A percentile compares a stretch with the other conserved stretches of the same genome.
These are phyloP conservation scores for Polychaeton citri DNA, from an alignment of 2,329 filamentous ascomycete genomes.

Conservation along the genomic window DNA sequence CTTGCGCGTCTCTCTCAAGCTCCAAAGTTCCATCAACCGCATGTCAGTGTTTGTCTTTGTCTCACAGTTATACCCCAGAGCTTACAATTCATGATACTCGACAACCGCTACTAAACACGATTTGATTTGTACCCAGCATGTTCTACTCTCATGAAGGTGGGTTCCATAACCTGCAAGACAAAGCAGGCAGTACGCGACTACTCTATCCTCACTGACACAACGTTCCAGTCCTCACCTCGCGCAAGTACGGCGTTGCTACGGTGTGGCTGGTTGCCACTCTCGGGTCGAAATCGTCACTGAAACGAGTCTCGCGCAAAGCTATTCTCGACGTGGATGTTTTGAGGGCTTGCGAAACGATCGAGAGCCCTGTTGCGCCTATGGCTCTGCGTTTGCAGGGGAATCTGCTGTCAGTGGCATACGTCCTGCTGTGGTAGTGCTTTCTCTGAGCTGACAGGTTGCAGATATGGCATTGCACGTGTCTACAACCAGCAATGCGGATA, in stretches of 20 bases:
- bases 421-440: neutral
- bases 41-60: too few relatives aligned
- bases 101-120: too few relatives aligned
- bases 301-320: constrained; percentile 68
- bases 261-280: constrained; percentile 92
- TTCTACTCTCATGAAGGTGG: constrained; percentile 93
- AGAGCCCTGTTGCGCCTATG: constrained; percentile 71
- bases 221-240: constrained; percentile 57
- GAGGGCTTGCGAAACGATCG: constrained; percentile 80
- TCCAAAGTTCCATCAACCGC: too few relatives aligned
- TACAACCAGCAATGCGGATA: constrained; percentile 81
- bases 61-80: too few relatives aligned
- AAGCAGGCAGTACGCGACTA: too few relatives aligned
- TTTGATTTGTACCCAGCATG: too few relatives aligned
- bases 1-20: too few relatives aligned
- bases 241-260: constrained; percentile 84
- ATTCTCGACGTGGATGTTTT: constrained; percentile 79
- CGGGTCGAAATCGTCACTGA: constrained; percentile 55
- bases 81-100: too few relatives aligned
- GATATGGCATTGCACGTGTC: constrained; percentile 70
- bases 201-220: too few relatives aligned
- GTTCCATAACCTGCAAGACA: too few relatives aligned
- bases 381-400: constrained; percentile 82
- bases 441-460: too few relatives aligned
- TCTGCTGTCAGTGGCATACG: constrained; percentile 46